Conservation (phyloP, 805 yeast species). For the Candida endomychidarum region DNA sequence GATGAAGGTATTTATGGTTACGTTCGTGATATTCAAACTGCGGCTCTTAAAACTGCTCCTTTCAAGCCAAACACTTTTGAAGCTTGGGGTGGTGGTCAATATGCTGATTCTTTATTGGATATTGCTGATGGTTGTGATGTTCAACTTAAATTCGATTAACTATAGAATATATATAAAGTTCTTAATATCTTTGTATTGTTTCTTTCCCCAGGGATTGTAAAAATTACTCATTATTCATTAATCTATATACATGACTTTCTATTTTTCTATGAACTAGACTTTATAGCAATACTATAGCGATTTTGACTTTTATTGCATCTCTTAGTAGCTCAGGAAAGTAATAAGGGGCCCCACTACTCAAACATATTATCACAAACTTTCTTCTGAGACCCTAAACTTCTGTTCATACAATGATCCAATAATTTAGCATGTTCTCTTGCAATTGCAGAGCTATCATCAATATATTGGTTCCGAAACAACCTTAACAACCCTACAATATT, state of each 20-base stretch:
- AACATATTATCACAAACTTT: constrained; percentile 15
- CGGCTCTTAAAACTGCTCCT: constrained; percentile 9
- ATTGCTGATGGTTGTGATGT: constrained; percentile 12
- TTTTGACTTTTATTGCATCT: too few relatives aligned
- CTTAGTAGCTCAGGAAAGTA: too few relatives aligned
- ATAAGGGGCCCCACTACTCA: constrained; percentile 6
- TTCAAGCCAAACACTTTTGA: constrained; percentile 9
- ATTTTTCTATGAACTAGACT: too few relatives aligned
- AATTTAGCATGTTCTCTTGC: constrained; percentile 17
- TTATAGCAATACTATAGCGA: too few relatives aligned
- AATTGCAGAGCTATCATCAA: constrained; percentile 13
- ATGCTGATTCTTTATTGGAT: constrained; percentile 11
- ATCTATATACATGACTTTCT: too few relatives aligned
- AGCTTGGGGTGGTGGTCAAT: constrained; percentile 13
- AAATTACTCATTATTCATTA: constrained; percentile 19
- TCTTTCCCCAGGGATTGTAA: too few relatives aligned
- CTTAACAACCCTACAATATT: constrained; percentile 16
- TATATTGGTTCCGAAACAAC: constrained; percentile 11
- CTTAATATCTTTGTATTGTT: too few relatives aligned
- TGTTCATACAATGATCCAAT: constrained; percentile 14
- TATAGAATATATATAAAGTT: too few relatives aligned
- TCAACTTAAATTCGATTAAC: constrained; percentile 16
- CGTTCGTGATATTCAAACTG: constrained; percentile 11
- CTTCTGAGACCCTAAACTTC: constrained; percentile 13
- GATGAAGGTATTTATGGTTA: constrained; percentile 14